Evolutionary conservation across 805 yeast genomes (phyloP).

Genomic region (Hanseniaspora pseudoguilliermondii): DNA sequence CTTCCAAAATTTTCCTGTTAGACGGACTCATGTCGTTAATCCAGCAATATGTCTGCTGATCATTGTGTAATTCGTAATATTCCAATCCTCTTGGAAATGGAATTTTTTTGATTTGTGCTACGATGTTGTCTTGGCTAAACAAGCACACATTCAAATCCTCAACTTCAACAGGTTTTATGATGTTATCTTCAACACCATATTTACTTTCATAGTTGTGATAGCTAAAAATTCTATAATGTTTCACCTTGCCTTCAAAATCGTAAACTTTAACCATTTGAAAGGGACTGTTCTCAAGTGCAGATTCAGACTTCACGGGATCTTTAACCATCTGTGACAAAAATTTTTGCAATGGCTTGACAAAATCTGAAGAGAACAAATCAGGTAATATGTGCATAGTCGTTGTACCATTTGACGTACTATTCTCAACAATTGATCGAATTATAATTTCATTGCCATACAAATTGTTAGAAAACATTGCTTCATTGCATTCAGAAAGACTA

Average conservation of each 20-base stretch:
- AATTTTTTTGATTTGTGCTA: neutral
- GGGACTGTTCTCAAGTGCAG: constrained; percentile 22
- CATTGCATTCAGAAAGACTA: neutral
- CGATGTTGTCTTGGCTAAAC: neutral
- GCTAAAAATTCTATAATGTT: constrained; percentile 55
- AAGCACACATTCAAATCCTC: constrained; percentile 15
- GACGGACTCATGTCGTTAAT: neutral
- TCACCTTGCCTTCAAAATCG: constrained; percentile 62
- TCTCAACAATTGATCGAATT: constrained; percentile 37
- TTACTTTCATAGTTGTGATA: constrained; percentile 28
- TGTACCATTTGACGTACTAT: constrained; percentile 38
- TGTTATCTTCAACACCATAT: constrained; percentile 22
- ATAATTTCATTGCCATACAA: constrained; percentile 57
- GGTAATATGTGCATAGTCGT: constrained; percentile 45
- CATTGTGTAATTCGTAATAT: neutral
- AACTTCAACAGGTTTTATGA: constrained; percentile 20
- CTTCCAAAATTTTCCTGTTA: neutral
- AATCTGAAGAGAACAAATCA: constrained; percentile 42
- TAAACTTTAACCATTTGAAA: constrained; percentile 43
- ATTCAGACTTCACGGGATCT: constrained; percentile 25
- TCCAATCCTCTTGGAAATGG: neutral
- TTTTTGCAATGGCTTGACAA: constrained; percentile 39
- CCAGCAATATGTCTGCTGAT: neutral
- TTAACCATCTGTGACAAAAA: constrained; percentile 39
- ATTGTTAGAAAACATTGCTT: constrained; percentile 27